Base-by-base conservation (phyloP, 257 asterid species). In the Jasminum sambac region DNA sequence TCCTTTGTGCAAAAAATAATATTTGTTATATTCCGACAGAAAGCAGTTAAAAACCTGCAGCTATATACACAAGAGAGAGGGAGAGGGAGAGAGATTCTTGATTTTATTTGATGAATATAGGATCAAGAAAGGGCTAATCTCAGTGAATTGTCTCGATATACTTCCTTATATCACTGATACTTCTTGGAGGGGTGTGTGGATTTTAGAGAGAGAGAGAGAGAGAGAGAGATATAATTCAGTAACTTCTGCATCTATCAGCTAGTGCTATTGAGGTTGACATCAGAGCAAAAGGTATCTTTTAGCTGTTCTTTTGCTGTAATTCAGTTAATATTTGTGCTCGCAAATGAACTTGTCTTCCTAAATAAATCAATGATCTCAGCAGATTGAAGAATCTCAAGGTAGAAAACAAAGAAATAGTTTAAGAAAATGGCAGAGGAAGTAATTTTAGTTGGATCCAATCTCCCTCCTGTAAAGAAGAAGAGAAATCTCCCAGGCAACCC, bases 401-500 rank as follows among this genome's bases (percentile, higher is more conserved):
- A 12, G 38, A 50, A 43, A 40, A 11, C 25, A 48, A 43, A 10
- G 14, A 60, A 71, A 19, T 74, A 66, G 48, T 10, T 44, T 24
- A 19, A 57, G 16, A 79, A 75, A 80, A 91, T 89, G 96, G 71
- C 89, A 43, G 90, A 86, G 34, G 62, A 87, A 79, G 80, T 77
- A 30, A 81, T 83, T 67, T 79, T 87, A 67, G 74, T 62, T 74
- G 91, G 84, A 80, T 81, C 89, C 64, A 88, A 75, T 74, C 86
- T 81, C 66, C 78, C 80, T 55, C 85, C 85, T 26, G 70, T 55
- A 12, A 90, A 90, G 88, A 92, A 90, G 92, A 92, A 90, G 75
- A 78, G 98, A 84, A 92, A 85, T 72, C 97, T 90, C 55, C 97
- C 98, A 7, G 97, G 98, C 72, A 90, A 81, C 73, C 98, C 98